phyloP scores from a whole-genome alignment of 495 filamentous ascomycete genomes.

The Annulohypoxylon nitens region DNA sequence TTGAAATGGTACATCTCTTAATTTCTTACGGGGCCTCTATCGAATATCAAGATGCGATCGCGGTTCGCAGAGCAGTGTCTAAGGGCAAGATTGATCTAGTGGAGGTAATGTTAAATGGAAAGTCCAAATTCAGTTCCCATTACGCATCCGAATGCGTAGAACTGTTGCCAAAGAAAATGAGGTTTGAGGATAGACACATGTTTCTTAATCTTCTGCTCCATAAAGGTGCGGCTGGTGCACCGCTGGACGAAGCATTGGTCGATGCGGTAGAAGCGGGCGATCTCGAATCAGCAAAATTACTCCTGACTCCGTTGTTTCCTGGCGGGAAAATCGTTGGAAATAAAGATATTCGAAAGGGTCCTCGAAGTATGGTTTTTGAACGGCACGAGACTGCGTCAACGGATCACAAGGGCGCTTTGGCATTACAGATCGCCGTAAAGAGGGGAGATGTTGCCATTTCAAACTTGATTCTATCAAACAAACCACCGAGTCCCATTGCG shows the following conservation, averaged over 20 bases:
- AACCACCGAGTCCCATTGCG: constrained; percentile 54
- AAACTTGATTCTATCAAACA: constrained; percentile 54
- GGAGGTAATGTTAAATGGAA: constrained; percentile 55
- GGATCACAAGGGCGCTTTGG: constrained; percentile 58
- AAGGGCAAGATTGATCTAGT: constrained; percentile 56
- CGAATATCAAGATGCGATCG: constrained; percentile 58
- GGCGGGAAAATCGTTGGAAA: constrained; percentile 40
- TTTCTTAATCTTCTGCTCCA: constrained; percentile 55
- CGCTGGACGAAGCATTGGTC: constrained; percentile 57
- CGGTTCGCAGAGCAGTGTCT: constrained; percentile 54
- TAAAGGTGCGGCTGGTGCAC: constrained; percentile 56
- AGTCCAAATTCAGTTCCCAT: constrained; percentile 50
- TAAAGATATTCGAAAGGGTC: constrained; percentile 43
- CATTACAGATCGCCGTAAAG: constrained; percentile 57
- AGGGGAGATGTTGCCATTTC: constrained; percentile 55
- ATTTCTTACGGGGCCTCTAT: constrained; percentile 60
- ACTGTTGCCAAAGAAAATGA: constrained; percentile 57
- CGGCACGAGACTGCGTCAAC: constrained; percentile 61
- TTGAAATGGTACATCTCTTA: constrained; percentile 62
- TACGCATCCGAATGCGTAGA: constrained; percentile 60
- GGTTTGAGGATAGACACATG: constrained; percentile 57
- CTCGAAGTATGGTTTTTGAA: constrained; percentile 48
- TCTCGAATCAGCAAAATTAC: constrained; percentile 54
- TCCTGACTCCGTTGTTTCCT: constrained; percentile 59
- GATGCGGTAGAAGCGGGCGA: constrained; percentile 58